Conservation (phyloP, 2,329 filamentous ascomycete genomes). For the Tolypocladium inflatum region DNA sequence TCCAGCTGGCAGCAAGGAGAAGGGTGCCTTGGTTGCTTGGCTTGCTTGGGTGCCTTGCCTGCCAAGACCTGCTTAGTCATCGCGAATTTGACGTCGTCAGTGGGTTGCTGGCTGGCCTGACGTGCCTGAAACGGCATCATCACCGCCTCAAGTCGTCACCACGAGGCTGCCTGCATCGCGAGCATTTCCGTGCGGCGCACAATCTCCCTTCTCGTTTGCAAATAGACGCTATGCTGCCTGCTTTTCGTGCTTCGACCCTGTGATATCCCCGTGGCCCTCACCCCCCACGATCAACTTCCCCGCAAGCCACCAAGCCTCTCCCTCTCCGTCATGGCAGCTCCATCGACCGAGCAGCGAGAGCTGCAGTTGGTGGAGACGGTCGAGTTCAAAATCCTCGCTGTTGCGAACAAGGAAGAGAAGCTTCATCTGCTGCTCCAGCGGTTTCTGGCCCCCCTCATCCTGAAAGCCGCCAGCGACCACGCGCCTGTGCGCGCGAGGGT, state of each 20-base stretch:
- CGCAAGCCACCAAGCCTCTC: not conserved
- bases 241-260: not conserved
- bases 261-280: not conserved
- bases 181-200: not conserved
- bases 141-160: not conserved
- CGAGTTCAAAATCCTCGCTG: slow-evolving; percentile 68
- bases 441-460: slow-evolving; percentile 71
- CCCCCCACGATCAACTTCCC: not conserved
- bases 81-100: not conserved
- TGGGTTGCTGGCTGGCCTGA: not conserved
- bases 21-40: no score
- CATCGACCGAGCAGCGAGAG: slow-evolving; percentile 56
- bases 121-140: not conserved
- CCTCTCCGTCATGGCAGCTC: slow-evolving; percentile 21
- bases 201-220: not conserved
- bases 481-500: slow-evolving; percentile 72
- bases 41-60: no score
- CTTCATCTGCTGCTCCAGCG: slow-evolving; percentile 67
- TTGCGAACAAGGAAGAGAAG: slow-evolving; percentile 76
- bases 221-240: not conserved
- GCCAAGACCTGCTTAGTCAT: not conserved
- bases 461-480: slow-evolving; percentile 79
- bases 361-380: slow-evolving; percentile 76
- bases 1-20: no score
- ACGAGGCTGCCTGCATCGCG: not conserved